Evolutionary conservation across 2,329 filamentous ascomycete genomes (phyloP).

Genomic region (Penicillium griseofulvum): DNA sequence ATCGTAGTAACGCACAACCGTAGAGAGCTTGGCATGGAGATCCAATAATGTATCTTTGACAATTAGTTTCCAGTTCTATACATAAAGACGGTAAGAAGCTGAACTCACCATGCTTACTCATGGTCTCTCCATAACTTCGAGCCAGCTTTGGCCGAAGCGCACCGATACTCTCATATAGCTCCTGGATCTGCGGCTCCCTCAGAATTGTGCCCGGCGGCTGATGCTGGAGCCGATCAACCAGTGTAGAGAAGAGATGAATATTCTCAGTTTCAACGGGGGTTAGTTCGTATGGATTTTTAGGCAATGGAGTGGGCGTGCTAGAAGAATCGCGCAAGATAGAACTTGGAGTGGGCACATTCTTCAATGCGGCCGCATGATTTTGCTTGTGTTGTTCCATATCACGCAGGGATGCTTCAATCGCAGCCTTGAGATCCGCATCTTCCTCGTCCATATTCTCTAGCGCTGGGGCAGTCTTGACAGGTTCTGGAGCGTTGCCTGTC

Average conservation of each 20-base stretch:
- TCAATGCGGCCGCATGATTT: slow-evolving; percentile 77
- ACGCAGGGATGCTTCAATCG: slow-evolving; percentile 88
- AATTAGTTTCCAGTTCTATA: slow-evolving; percentile 18
- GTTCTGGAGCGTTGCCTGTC: slow-evolving; percentile 43
- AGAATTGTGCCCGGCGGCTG: slow-evolving; percentile 94
- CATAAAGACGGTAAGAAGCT: background rate
- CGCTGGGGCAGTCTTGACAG: slow-evolving; percentile 46
- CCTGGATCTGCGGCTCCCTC: slow-evolving; percentile 96
- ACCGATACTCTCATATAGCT: slow-evolving; percentile 97
- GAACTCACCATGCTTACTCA: slow-evolving; percentile 92
- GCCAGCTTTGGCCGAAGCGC: slow-evolving; percentile 87
- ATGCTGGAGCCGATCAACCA: slow-evolving; percentile 91
- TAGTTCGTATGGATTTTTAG: slow-evolving; percentile 92
- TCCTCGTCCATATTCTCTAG: slow-evolving; percentile 63
- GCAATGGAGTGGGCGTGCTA: slow-evolving; percentile 52
- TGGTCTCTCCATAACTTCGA: slow-evolving; percentile 93
- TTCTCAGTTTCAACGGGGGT: slow-evolving; percentile 94
- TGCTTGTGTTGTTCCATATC: slow-evolving; percentile 99
- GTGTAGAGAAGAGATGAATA: slow-evolving; percentile 90
- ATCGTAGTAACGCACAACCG: slow-evolving; percentile 95
- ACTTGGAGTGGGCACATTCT: slow-evolving; percentile 66
- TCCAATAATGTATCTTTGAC: slow-evolving; percentile 80
- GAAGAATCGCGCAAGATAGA: slow-evolving; percentile 50
- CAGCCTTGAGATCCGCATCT: slow-evolving; percentile 87
- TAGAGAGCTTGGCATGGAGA: slow-evolving; percentile 90